These are phyloP conservation scores for Alloascoidea africana DNA, from an alignment of 805 yeast genomes.

Conservation along the genomic window DNA sequence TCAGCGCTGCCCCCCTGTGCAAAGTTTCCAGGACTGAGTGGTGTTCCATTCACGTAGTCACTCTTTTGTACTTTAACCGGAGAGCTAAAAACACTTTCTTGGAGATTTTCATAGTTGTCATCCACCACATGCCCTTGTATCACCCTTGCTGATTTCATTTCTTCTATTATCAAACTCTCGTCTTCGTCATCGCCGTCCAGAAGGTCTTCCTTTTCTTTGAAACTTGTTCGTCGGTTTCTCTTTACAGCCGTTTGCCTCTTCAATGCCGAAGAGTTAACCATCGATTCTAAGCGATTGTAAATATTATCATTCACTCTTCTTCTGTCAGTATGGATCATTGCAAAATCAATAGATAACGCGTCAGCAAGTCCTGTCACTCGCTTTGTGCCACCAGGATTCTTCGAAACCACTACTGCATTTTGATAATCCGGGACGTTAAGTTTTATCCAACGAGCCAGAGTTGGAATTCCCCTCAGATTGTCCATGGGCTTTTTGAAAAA, in stretches of 20 bases:
- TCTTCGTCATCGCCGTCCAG: not conserved
- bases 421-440: conserved; percentile 64
- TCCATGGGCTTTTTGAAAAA: conserved; percentile 95
- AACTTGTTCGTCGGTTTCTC: not conserved
- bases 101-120: conserved; percentile 44
- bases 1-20: too few species aligned
- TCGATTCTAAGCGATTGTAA: conserved; percentile 10
- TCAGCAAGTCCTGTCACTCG: conserved; percentile 93
- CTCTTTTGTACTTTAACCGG: too few species aligned
- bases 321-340: conserved; percentile 89
- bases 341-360: conserved; percentile 74
- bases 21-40: too few species aligned
- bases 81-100: conserved; percentile 16
- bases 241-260: not conserved
- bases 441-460: conserved; percentile 71
- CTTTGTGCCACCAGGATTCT: conserved; percentile 98
- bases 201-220: not conserved
- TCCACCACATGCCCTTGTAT: conserved; percentile 95
- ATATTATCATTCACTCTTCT: conserved; percentile 61
- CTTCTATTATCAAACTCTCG: not conserved
- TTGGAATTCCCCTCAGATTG: conserved; percentile 78
- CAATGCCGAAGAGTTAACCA: conserved; percentile 5
- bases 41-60: too few species aligned
- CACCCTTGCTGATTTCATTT: conserved; percentile 82
- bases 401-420: conserved; percentile 85